These are phyloP conservation scores for Adansonia digitata DNA, from an alignment of 345 rosid species.

Conservation along the genomic window DNA sequence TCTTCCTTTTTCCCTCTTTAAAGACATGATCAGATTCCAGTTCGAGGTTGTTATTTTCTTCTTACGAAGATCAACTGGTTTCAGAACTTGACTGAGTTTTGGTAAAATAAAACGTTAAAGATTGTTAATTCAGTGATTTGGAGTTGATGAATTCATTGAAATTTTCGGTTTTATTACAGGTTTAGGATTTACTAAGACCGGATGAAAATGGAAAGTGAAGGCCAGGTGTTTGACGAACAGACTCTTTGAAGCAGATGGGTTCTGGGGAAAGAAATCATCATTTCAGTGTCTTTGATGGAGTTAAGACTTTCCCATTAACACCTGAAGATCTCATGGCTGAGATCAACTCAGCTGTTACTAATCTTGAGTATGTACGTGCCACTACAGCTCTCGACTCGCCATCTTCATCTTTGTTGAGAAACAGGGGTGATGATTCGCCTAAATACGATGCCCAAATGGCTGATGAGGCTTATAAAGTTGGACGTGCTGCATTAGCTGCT, in stretches of 20 bases:
- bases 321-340: slow-evolving; percentile 63
- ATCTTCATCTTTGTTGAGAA: slow-evolving; percentile 22
- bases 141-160: neutral
- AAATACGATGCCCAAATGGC: slow-evolving; percentile 44
- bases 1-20: neutral
- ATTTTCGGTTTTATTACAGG: neutral
- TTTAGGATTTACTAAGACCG: neutral
- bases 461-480: slow-evolving; percentile 58
- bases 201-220: neutral
- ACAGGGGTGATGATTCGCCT: slow-evolving; percentile 16
- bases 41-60: neutral
- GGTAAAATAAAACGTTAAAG: neutral
- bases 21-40: neutral
- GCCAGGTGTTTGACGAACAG: neutral
- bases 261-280: slow-evolving; percentile 27
- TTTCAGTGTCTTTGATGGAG: slow-evolving; percentile 47
- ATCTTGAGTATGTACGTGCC: slow-evolving; percentile 50
- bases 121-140: neutral
- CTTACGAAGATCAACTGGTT: neutral
- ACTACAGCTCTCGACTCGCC: slow-evolving; percentile 29
- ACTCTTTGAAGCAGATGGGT: slow-evolving; percentile 29
- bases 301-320: slow-evolving; percentile 37
- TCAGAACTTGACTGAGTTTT: neutral
- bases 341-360: slow-evolving; percentile 44
- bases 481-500: slow-evolving; percentile 56